phyloP scores from a whole-genome alignment of 2,329 filamentous ascomycete genomes.

The Huntiella abstrusa region DNA sequence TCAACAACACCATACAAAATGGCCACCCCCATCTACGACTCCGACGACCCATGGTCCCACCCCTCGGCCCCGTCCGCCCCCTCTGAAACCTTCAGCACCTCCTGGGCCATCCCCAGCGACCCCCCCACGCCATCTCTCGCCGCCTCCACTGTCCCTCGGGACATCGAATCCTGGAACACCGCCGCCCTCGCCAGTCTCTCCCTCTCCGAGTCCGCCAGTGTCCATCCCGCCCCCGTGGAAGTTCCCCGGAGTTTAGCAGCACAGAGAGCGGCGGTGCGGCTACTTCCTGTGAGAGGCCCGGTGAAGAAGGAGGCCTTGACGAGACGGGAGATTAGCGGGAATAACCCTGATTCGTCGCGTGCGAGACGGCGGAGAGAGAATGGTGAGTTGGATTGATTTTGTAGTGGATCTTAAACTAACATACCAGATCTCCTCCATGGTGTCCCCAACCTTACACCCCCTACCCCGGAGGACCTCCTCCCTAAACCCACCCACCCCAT shows the following conservation, averaged over 20 bases:
- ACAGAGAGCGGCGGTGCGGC: neutral
- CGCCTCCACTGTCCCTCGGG: slow-evolving; percentile 13
- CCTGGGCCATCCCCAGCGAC: slow-evolving; percentile 10
- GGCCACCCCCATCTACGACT: slow-evolving; percentile 1
- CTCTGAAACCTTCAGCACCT: neutral
- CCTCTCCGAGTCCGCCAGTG: slow-evolving; percentile 32
- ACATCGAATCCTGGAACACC: slow-evolving; percentile 51
- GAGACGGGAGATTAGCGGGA: slow-evolving; percentile 56
- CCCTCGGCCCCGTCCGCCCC: neutral
- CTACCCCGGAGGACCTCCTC: slow-evolving; percentile 65
- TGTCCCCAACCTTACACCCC: slow-evolving; percentile 74
- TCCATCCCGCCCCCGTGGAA: slow-evolving; percentile 49
- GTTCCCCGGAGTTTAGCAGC: slow-evolving; percentile 19
- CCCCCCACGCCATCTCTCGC: slow-evolving; percentile 6
- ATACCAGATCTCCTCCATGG: slow-evolving; percentile 52
- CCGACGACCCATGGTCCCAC: neutral
- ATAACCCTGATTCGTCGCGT: slow-evolving; percentile 78
- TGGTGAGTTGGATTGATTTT: slow-evolving; percentile 31
- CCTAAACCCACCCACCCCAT: slow-evolving; percentile 58
- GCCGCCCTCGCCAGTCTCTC: slow-evolving; percentile 37
- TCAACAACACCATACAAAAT: neutral
- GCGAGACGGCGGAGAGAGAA: slow-evolving; percentile 89
- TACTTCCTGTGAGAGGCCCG: slow-evolving; percentile 26
- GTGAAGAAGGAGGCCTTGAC: slow-evolving; percentile 34
- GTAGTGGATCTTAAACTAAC: neutral